Base-by-base conservation (phyloP, 371 early-diverging fungal genomes). In the Coelomomyces lativittatus region DNA sequence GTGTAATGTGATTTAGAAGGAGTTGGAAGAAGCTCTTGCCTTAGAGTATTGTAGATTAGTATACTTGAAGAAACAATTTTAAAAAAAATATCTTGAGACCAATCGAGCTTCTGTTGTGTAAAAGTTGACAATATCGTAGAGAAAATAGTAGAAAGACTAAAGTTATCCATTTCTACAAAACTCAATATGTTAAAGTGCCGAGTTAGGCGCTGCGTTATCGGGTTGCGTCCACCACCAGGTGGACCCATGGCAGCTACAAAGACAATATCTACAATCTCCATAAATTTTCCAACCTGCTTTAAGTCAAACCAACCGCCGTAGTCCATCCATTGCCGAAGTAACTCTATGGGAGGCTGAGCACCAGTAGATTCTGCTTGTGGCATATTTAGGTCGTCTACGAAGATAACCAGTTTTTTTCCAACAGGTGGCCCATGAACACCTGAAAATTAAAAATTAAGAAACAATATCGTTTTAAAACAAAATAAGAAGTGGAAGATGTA, bases 1-100 rank as follows among this genome's bases (percentile, higher is more conserved):
- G 76, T 75, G 48, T 75, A 75, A 52, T 75, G 76, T 12, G 72
- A 67, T 35, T 73, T 75, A 19, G 66, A 59, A 0, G 76, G 76
- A 1, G 76, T 75, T 6, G 76, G 76, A 1, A 75, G 56, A 4
- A 70, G 59, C 49, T 67, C 70, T 0, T 62, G 54, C 6, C 75
- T 56, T 33, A 74, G 71, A 4, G 70, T 69, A 50, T 69, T 67
- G 56, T 74, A 74, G 36, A 74, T 63, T 24, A 36, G 23, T 47
- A 74, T 58, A 4, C 71, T 64, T 0, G 68, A 65, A 4, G 52
- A 28, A 8, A 74, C 68, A 7, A 74, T 51, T 10, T 55, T 31
- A 28, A 48, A 53, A 1, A 60, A 58, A 29, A 53, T 39, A 27
- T 54, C 49, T 4, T 51, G 50, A 12, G 19, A 14, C 24, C 15